These are phyloP conservation scores for Musa itinerans DNA, from an alignment of 176 grass and related monocot genomes.

Conservation along the genomic window DNA sequence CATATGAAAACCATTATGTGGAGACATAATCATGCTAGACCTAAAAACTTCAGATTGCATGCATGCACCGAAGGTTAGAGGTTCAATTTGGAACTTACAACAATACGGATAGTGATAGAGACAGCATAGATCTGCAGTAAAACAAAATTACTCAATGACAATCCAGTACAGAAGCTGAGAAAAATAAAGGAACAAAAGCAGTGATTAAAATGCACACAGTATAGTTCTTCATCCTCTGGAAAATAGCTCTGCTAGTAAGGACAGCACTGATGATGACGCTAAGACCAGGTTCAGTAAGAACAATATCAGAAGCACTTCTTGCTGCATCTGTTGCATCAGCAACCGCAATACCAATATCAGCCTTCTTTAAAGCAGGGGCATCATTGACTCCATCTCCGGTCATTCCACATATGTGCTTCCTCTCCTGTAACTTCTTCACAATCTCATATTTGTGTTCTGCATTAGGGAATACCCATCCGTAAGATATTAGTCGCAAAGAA, in stretches of 20 bases:
- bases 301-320: constrained; percentile 79
- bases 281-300: constrained; percentile 82
- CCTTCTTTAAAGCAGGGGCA: constrained; percentile 86
- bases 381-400: constrained; percentile 92
- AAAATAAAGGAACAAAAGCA: neutral
- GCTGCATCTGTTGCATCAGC: constrained; percentile 90
- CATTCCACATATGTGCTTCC: constrained; percentile 97
- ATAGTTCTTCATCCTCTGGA: constrained; percentile 99
- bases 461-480: neutral
- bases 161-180: neutral
- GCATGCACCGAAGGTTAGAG: neutral
- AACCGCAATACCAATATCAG: constrained; percentile 90
- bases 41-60: neutral
- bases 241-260: constrained; percentile 85
- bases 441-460: constrained; percentile 98
- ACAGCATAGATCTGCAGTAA: constrained; percentile 72
- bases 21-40: too few relatives aligned
- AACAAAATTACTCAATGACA: neutral
- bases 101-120: constrained; percentile 93
- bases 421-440: constrained; percentile 82
- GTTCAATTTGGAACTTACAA: constrained; percentile 39
- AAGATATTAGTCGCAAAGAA: neutral
- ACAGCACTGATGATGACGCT: constrained; percentile 96
- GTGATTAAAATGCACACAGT: constrained; percentile 29
- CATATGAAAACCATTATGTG: neutral